Conservation (phyloP, 2,329 filamentous ascomycete species). For the Spiromastix sp. region DNA sequence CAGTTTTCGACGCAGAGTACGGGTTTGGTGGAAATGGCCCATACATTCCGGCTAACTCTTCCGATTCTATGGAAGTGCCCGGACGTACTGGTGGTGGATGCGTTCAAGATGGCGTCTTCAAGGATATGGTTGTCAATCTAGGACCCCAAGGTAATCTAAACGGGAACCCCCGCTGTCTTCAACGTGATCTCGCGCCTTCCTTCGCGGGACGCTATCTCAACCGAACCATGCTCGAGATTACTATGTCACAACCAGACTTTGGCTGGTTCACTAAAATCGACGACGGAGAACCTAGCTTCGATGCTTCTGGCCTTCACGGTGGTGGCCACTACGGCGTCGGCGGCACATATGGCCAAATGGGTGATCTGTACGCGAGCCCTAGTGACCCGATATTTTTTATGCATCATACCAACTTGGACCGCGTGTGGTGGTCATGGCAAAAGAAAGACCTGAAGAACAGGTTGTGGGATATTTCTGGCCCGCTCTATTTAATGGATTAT, state of each 20-base stretch:
- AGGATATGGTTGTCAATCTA: constrained; percentile 20
- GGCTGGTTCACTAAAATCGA: constrained; percentile 7
- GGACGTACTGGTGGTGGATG: constrained; percentile 26
- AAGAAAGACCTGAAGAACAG: constrained; percentile 10
- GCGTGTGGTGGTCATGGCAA: constrained; percentile 39
- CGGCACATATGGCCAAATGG: constrained; percentile 4
- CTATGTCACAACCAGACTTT: constrained; percentile 14
- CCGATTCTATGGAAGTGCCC: constrained; percentile 24
- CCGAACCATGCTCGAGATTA: constrained; percentile 2
- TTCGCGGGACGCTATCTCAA: constrained; percentile 4
- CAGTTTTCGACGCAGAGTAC: constrained; percentile 36
- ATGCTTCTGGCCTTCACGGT: constrained; percentile 1
- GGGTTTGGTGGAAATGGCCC: constrained; percentile 9
- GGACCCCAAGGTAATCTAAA: constrained; percentile 11
- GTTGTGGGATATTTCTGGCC: constrained; percentile 1
- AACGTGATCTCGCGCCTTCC: constrained; percentile 10
- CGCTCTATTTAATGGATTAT: constrained; percentile 2
- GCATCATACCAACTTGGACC: constrained; percentile 36
- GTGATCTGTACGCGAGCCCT: constrained; percentile 15
- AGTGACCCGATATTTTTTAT: constrained; percentile 35
- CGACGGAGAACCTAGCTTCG: constrained; percentile 2
- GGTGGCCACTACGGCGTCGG: constrained; percentile 2
- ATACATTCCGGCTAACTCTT: background rate
- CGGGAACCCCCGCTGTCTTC: constrained; percentile 14
- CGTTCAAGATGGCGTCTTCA: constrained; percentile 20